Base-by-base conservation (phyloP, 352 stramenopile genomes). In the Phytophthora citrophthora region DNA sequence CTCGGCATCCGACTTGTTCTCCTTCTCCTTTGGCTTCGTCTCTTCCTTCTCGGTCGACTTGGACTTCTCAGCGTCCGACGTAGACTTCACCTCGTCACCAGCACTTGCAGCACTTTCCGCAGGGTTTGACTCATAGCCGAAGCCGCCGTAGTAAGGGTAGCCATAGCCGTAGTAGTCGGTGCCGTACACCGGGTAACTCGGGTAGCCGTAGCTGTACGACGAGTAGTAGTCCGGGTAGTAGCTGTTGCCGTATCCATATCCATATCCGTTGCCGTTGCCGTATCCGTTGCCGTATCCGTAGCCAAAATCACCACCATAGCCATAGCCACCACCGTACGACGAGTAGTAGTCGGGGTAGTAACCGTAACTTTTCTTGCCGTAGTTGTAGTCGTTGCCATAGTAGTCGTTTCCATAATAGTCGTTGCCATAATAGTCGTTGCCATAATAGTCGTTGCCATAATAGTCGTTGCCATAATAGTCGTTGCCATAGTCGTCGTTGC, bases 1-100 rank as follows among this genome's bases (percentile, higher is more conserved):
- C 9, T 27, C 18, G 29, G 9, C n/a, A 5, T 43, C 18, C 10
- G 47, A 31, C 47, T 44, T 41, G 47, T 29, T 16, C 29, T 53
- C 46, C 27, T 39, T 53, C 29, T 27, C 8, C 16, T 29, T 15
- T 3, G 32, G 26, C 4, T 26, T 54, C 6, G 11, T 32, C 29
- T 20, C 29, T 4, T 54, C 29, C 27, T 54, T 54, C 16, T 43
- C n/a, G 1, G 5, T 5, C 10, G 47, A 54, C 18, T 54, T 54
- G 1, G 29, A 8, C 29, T 6, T 43, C 4, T 1, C n/a, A 54
- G 29, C 31, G 11, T 54, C 47, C 18, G 27, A 32, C 4, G 31
- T 34, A 55, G 18, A 45, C 48, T 55, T 34, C 20, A 29, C 44
- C 48, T 55, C 7, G 6, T 34, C 45, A 52, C n/a, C n/a, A 26